Evolutionary conservation across 2,329 filamentous ascomycete genomes (phyloP).

Genomic region (Pseudogymnoascus sp.): DNA sequence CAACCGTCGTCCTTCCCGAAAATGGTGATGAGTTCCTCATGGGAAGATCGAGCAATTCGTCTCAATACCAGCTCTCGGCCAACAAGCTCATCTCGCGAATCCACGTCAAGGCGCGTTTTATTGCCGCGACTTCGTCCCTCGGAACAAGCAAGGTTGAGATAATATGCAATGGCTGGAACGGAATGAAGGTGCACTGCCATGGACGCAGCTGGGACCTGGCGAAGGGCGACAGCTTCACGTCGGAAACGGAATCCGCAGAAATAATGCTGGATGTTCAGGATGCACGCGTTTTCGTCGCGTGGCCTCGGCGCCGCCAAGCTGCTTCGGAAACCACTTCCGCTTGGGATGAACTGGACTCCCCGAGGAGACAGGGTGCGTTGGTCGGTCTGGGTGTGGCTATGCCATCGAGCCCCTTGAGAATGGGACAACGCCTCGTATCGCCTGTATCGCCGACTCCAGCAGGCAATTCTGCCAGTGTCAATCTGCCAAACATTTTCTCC

Average conservation of each 20-base stretch:
- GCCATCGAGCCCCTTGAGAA: conserved; percentile 53
- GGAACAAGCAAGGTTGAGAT: conserved; percentile 76
- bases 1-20: conserved; percentile 69
- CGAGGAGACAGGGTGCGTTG: conserved; percentile 41
- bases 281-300: conserved; percentile 77
- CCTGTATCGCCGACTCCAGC: conserved; percentile 64
- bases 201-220: conserved; percentile 75
- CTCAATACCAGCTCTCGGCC: conserved; percentile 86
- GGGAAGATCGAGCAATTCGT: conserved; percentile 90
- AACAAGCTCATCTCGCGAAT: conserved; percentile 90
- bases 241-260: conserved; percentile 76
- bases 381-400: conserved; percentile 33
- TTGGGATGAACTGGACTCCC: conserved; percentile 50
- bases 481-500: conserved; percentile 27
- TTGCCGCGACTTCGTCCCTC: conserved; percentile 57
- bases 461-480: conserved; percentile 16
- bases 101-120: conserved; percentile 81
- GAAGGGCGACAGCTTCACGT: conserved; percentile 84
- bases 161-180: conserved; percentile 92
- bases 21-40: conserved; percentile 77
- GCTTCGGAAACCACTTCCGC: conserved; percentile 52
- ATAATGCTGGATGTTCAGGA: conserved; percentile 96
- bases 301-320: conserved; percentile 54
- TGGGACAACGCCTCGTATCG: conserved; percentile 51
- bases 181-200: conserved; percentile 84